Conservation (phyloP, 306 rosid genomes). For the Urtica urens region DNA sequence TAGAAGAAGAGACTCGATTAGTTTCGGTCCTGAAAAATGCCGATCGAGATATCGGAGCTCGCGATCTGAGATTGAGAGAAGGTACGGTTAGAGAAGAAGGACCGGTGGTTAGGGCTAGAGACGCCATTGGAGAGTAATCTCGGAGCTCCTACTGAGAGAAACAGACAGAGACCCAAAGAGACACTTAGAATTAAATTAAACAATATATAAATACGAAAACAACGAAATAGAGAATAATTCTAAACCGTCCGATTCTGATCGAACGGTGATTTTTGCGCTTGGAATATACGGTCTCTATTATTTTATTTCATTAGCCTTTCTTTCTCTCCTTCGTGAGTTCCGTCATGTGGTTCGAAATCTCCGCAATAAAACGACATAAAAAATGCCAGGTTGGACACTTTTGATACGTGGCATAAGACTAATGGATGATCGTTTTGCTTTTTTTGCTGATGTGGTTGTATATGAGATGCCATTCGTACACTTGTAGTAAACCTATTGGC, state of each 20-base stretch:
- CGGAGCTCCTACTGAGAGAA: constrained; percentile 13
- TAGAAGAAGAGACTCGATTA: constrained; percentile 9
- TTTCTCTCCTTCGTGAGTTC: constrained; percentile 21
- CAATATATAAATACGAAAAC: not conserved
- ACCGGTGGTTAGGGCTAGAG: constrained; percentile 47
- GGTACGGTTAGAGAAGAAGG: constrained; percentile 21
- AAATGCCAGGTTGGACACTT: constrained; percentile 9
- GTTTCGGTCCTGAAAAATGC: not conserved
- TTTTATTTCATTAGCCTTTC: not conserved
- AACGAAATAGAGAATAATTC: not conserved
- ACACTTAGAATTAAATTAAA: not conserved
- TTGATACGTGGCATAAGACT: not conserved
- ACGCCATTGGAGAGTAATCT: constrained; percentile 41
- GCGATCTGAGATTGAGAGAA: constrained; percentile 60
- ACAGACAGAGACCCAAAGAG: not conserved
- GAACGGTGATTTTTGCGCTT: constrained; percentile 19
- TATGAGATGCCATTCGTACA: not conserved
- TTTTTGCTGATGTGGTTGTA: not conserved
- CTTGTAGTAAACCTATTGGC: not conserved
- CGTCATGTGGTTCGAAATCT: constrained; percentile 18
- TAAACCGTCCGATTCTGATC: constrained; percentile 30
- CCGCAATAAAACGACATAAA: constrained; percentile 14
- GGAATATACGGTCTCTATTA: constrained; percentile 21
- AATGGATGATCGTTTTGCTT: not conserved
- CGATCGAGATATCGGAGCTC: constrained; percentile 13